Evolutionary conservation across 306 rosid genomes (phyloP).

Genomic region (Vigna unguiculata): DNA sequence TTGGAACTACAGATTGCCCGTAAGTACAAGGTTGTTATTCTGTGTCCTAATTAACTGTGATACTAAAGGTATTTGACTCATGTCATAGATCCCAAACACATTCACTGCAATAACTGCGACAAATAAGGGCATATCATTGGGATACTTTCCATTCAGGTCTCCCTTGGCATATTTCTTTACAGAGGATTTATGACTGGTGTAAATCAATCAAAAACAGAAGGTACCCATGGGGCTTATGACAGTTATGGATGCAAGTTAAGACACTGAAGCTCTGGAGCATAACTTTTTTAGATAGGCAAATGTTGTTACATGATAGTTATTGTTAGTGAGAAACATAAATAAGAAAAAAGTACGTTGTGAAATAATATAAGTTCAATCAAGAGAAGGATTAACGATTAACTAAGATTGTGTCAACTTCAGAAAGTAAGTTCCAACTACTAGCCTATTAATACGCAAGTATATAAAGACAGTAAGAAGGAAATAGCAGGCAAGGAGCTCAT

Average conservation of each 20-base stretch:
- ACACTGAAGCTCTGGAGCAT: background rate
- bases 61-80: background rate
- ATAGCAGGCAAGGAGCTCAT: background rate
- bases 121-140: background rate
- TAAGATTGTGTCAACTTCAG: background rate
- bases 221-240: too few species aligned
- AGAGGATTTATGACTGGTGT: background rate
- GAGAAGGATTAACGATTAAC: background rate
- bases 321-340: too few species aligned
- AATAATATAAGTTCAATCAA: background rate
- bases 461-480: background rate
- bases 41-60: background rate
- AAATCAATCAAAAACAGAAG: background rate
- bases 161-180: background rate
- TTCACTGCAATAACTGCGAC: background rate
- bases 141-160: background rate
- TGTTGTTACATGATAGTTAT: too few species aligned
- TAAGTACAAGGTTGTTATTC: background rate
- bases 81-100: slow-evolving; percentile 3
- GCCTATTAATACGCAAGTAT: background rate
- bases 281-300: background rate
- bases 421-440: background rate
- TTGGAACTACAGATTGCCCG: background rate
- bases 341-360: background rate
- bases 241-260: too few species aligned